These are phyloP conservation scores for Ceratocystis variospora DNA, from an alignment of 2,329 filamentous ascomycete species.

Conservation along the genomic window DNA sequence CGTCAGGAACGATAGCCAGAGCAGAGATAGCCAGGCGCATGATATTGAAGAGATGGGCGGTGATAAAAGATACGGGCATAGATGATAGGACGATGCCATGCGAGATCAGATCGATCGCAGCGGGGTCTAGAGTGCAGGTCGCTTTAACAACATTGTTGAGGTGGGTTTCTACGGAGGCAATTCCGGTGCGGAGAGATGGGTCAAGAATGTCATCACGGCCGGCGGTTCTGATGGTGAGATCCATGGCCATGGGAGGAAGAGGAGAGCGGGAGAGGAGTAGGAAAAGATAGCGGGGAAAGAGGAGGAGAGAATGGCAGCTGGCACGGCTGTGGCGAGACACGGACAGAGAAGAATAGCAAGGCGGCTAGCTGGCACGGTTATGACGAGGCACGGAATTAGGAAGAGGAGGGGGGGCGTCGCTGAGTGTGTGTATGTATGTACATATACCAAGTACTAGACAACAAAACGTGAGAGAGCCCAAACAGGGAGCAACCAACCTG, in stretches of 20 bases:
- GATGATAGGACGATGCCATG: slow-evolving; percentile 4
- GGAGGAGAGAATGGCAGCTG: no score
- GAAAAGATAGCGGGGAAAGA: no score
- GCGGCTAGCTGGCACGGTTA: no score
- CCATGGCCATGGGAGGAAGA: not conserved
- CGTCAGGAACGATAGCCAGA: slow-evolving; percentile 6
- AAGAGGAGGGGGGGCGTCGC: no score
- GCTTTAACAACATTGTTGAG: slow-evolving; percentile 8
- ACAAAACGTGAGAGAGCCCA: not conserved
- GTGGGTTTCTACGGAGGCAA: slow-evolving; percentile 12
- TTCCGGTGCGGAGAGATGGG: slow-evolving; percentile 14
- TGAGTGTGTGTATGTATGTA: no score
- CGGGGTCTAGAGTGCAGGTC: not conserved
- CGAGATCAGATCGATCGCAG: not conserved
- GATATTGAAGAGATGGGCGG: slow-evolving; percentile 10
- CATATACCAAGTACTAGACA: not conserved
- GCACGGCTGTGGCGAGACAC: no score
- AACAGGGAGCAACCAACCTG: not conserved
- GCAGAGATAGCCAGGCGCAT: slow-evolving; percentile 12
- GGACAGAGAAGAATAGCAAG: no score
- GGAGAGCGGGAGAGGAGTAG: not conserved
- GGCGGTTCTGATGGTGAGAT: slow-evolving; percentile 6
- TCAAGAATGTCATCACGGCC: slow-evolving; percentile 10
- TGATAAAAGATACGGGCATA: slow-evolving; percentile 8
- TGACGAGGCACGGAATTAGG: no score